Conservation (phyloP, 2,329 filamentous ascomycete genomes). For the Colletotrichum cereale region DNA sequence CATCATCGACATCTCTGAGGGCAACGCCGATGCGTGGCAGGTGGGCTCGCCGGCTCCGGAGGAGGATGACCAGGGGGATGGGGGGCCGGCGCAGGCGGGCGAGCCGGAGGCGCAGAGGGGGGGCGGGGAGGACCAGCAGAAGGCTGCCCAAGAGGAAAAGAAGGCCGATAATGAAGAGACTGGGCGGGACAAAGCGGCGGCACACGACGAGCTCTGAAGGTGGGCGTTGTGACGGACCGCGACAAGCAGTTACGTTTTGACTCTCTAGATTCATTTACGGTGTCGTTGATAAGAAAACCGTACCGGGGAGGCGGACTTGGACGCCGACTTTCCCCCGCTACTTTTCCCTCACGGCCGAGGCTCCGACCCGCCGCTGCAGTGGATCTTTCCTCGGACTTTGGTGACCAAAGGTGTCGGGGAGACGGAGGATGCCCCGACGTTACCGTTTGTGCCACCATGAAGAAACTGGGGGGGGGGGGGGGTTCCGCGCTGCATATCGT, state of each 20-base stretch:
- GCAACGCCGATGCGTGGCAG: conserved; percentile 56
- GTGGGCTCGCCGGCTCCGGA: conserved; percentile 36
- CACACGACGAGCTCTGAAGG: conserved; percentile 28
- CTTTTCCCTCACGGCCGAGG: not conserved
- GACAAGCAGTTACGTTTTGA: not conserved
- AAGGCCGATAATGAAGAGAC: not conserved
- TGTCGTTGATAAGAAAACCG: not conserved
- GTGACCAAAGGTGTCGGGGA: not conserved
- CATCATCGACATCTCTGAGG: conserved; percentile 58
- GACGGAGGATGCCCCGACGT: not conserved
- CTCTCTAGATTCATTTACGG: no score
- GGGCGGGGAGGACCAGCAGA: not conserved
- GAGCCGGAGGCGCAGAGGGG: conserved; percentile 37
- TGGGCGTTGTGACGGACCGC: not conserved
- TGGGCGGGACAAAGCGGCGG: conserved; percentile 6
- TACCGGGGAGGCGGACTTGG: not conserved
- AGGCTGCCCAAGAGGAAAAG: not conserved
- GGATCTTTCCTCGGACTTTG: no score
- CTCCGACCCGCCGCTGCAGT: not conserved
- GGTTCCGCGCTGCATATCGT: no score
- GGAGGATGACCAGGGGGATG: not conserved
- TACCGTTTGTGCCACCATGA: not conserved
- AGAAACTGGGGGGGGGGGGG: no score
- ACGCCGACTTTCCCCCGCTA: not conserved
- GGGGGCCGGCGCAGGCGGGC: not conserved